Percentiles rank a stretch among this genome's conserved stretches.
Conservation (phyloP, 2,329 filamentous ascomycete genomes). For the Aspergillus novofumigatus region DNA sequence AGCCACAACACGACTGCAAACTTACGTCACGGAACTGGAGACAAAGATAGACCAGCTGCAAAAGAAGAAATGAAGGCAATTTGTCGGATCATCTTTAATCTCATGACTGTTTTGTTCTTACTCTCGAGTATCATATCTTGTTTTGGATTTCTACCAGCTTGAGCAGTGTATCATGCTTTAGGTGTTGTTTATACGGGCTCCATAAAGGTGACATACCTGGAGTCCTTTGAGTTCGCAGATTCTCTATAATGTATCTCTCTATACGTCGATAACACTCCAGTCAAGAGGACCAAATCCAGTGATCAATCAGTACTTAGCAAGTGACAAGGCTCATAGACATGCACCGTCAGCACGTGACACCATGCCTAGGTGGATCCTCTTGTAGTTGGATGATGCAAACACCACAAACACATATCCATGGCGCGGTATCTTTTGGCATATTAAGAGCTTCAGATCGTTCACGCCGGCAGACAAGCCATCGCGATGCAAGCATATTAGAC, state of each 20-base stretch:
- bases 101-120: conserved; percentile 4
- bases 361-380: background rate
- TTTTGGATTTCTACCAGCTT: conserved; percentile 7
- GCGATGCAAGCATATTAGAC: background rate
- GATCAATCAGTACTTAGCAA: background rate
- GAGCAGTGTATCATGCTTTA: background rate
- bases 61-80: conserved; percentile 57
- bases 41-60: conserved; percentile 67
- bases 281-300: background rate
- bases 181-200: background rate
- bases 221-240: background rate
- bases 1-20: conserved; percentile 79
- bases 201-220: background rate
- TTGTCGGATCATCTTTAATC: background rate
- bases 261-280: background rate
- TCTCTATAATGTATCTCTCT: background rate
- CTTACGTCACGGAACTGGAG: conserved; percentile 78
- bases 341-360: background rate
- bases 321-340: background rate
- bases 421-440: background rate
- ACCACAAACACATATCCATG: conserved; percentile 12
- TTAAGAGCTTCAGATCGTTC: background rate
- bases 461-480: background rate
- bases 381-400: conserved; percentile 12
- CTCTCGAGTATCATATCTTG: background rate